A percentile compares a stretch with the other conserved stretches of the same genome.
phyloP scores from a whole-genome alignment of 495 filamentous ascomycete genomes.

The Trichodelitschia bisporula region DNA sequence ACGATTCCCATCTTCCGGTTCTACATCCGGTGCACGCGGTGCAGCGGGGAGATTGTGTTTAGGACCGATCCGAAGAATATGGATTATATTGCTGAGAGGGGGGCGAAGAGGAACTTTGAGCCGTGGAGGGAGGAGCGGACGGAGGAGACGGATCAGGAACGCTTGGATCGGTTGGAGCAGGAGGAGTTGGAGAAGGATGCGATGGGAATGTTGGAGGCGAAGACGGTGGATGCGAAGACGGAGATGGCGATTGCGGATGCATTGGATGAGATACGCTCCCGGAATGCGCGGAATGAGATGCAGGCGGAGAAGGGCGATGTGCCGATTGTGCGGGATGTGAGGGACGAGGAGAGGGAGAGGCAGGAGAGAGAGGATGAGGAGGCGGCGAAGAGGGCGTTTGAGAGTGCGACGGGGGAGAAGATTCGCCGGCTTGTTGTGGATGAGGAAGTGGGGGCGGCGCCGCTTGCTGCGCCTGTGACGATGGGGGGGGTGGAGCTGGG shows the following conservation, averaged over 20 bases:
- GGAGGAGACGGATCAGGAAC: conserved; percentile 67
- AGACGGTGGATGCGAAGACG: conserved; percentile 75
- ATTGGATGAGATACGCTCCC: conserved; percentile 74
- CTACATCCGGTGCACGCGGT: conserved; percentile 87
- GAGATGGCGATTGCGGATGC: conserved; percentile 97
- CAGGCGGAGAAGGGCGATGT: conserved; percentile 33
- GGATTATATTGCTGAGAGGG: conserved; percentile 71
- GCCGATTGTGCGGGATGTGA: conserved; percentile 18
- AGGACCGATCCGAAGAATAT: conserved; percentile 85
- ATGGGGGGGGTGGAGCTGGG: neutral
- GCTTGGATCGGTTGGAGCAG: conserved; percentile 58
- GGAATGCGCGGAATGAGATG: conserved; percentile 76
- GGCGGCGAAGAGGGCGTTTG: conserved; percentile 56
- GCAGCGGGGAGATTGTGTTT: conserved; percentile 76
- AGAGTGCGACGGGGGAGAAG: conserved; percentile 30
- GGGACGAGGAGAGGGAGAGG: conserved; percentile 32
- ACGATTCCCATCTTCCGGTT: conserved; percentile 76
- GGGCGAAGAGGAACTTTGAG: conserved; percentile 84
- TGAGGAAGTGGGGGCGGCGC: conserved; percentile 9
- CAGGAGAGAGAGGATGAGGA: conserved; percentile 73
- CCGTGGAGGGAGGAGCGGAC: conserved; percentile 47
- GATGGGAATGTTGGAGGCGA: conserved; percentile 59
- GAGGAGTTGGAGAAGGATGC: conserved; percentile 42
- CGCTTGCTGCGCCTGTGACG: conserved; percentile 15
- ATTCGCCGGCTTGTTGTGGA: conserved; percentile 14